phyloP scores from a whole-genome alignment of 2,329 filamentous ascomycete species.

The Penicillium brevicompactum region DNA sequence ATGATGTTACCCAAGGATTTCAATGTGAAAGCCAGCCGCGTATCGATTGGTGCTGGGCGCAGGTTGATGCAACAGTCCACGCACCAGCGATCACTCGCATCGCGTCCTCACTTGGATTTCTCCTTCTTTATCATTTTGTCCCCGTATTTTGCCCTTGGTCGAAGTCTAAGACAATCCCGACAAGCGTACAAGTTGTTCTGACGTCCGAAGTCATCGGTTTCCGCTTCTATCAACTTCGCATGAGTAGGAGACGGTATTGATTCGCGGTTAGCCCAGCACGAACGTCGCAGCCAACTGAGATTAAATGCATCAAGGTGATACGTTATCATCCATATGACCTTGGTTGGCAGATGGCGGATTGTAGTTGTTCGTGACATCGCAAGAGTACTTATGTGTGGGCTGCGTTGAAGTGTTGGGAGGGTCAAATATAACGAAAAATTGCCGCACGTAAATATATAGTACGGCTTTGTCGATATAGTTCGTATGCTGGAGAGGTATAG shows the following conservation, averaged over 20 bases:
- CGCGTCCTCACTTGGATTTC: not conserved
- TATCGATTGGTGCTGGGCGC: slow-evolving; percentile 8
- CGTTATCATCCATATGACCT: not conserved
- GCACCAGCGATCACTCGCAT: slow-evolving; percentile 6
- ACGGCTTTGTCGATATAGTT: too few relatives aligned
- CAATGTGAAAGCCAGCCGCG: slow-evolving; percentile 2
- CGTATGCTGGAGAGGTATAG: too few relatives aligned
- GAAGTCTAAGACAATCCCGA: slow-evolving; percentile 7
- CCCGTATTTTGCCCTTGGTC: slow-evolving; percentile 8
- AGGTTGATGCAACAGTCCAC: slow-evolving; percentile 11
- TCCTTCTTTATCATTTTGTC: slow-evolving; percentile 9
- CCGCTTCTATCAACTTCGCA: slow-evolving; percentile 4
- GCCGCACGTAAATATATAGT: too few relatives aligned
- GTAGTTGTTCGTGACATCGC: too few relatives aligned
- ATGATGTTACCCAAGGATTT: slow-evolving; percentile 1
- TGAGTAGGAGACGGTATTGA: slow-evolving; percentile 1
- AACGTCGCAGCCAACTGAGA: slow-evolving; percentile 1
- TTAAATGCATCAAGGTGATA: not conserved
- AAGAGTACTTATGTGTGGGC: too few relatives aligned
- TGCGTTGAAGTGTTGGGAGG: too few relatives aligned
- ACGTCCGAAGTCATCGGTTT: not conserved
- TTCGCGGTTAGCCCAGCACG: slow-evolving; percentile 1
- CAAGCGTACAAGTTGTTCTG: slow-evolving; percentile 11
- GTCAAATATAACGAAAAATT: too few relatives aligned
- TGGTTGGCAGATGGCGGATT: not conserved